These are phyloP conservation scores for Xerocomus brunneocitrinus DNA, from an alignment of 768 basidiomycete species.

Conservation along the genomic window DNA sequence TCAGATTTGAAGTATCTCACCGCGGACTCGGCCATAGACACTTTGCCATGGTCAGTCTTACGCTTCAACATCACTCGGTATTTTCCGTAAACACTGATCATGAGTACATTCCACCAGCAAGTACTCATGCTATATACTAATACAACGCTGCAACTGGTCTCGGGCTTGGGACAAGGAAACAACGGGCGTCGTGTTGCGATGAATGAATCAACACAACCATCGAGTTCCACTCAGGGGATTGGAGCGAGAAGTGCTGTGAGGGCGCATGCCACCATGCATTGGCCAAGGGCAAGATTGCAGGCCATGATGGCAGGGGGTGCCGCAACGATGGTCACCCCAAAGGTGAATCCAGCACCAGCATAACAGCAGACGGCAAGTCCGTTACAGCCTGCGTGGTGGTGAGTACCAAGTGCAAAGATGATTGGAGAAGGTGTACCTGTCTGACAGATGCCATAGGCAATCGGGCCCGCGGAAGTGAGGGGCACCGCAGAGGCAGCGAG, in stretches of 20 bases:
- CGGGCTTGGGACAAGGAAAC: not conserved
- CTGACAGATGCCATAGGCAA: slow-evolving; percentile 22
- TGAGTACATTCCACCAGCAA: too few relatives aligned
- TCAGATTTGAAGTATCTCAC: too few relatives aligned
- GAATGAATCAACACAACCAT: not conserved
- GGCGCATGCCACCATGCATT: slow-evolving; percentile 26
- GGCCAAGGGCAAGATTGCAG: slow-evolving; percentile 22
- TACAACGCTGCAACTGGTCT: not conserved
- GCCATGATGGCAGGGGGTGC: slow-evolving; percentile 20
- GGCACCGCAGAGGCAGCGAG: slow-evolving; percentile 14
- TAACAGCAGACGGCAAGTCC: slow-evolving; percentile 19
- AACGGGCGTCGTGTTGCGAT: not conserved
- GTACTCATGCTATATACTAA: not conserved
- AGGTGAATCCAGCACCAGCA: slow-evolving; percentile 19
- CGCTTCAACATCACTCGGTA: not conserved
- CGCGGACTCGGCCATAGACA: too few relatives aligned
- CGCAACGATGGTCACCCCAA: slow-evolving; percentile 18
- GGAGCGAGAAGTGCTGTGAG: slow-evolving; percentile 18
- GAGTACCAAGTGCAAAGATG: not conserved
- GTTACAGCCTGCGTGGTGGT: slow-evolving; percentile 22
- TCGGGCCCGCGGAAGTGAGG: slow-evolving; percentile 10
- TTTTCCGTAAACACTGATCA: not conserved
- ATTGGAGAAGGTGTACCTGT: slow-evolving; percentile 11
- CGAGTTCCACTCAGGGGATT: slow-evolving; percentile 14
- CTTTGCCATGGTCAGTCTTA: too few relatives aligned